These are phyloP conservation scores for Malus sieversii DNA, from an alignment of 306 rosid species.

Conservation along the genomic window DNA sequence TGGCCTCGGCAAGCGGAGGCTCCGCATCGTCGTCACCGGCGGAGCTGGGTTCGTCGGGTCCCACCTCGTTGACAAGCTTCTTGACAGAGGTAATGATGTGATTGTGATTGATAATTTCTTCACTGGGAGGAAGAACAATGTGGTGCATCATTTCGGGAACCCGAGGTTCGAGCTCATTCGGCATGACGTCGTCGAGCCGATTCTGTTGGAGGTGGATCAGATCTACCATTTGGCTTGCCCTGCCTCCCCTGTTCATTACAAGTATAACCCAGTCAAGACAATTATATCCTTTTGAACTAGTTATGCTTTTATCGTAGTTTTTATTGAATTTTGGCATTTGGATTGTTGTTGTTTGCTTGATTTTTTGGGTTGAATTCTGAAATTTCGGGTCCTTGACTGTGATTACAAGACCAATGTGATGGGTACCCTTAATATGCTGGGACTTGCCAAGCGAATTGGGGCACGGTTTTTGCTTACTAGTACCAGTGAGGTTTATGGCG, in stretches of 20 bases:
- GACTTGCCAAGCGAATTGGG: conserved; percentile 92
- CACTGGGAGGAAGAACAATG: conserved; percentile 71
- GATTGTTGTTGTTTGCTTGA: not conserved
- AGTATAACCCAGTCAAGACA: conserved; percentile 88
- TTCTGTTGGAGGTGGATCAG: conserved; percentile 89
- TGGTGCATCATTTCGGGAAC: conserved; percentile 66
- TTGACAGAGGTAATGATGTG: conserved; percentile 68
- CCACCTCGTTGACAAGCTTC: conserved; percentile 75
- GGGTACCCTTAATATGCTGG: conserved; percentile 96
- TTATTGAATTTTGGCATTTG: not conserved
- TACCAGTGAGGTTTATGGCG: conserved; percentile 96
- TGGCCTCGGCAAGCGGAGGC: conserved; percentile 38
- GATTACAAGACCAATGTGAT: conserved; percentile 96
- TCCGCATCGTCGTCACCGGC: conserved; percentile 72
- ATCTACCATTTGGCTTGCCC: conserved; percentile 98
- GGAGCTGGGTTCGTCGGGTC: conserved; percentile 92
- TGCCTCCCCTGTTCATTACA: conserved; percentile 89
- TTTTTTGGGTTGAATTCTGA: not conserved
- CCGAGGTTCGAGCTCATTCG: conserved; percentile 85
- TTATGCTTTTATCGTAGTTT: not conserved
- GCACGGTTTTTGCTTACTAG: conserved; percentile 91
- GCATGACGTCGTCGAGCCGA: conserved; percentile 87
- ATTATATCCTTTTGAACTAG: conserved; percentile 57
- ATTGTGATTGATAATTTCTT: conserved; percentile 84
- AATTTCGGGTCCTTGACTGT: conserved; percentile 35